phyloP scores from a whole-genome alignment of 768 basidiomycete species.

The Glaciozyma antarctica region DNA sequence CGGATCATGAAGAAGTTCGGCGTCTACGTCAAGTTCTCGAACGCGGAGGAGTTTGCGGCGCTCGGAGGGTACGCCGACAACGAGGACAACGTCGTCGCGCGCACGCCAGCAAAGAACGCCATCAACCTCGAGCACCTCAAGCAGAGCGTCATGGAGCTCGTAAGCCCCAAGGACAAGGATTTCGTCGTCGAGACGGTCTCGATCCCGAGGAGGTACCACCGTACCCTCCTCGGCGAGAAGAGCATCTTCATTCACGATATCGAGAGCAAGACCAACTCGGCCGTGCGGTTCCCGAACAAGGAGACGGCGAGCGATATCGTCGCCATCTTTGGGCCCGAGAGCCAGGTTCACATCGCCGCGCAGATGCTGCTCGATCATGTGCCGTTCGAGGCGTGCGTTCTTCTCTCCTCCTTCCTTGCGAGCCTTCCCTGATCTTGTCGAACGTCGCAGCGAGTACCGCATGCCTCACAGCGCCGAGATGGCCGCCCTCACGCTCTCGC shows the following conservation, averaged over 20 bases:
- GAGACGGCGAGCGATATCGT: constrained; percentile 90
- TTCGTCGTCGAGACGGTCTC: constrained; percentile 87
- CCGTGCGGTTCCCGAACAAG: constrained; percentile 79
- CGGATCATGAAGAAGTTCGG: constrained; percentile 99
- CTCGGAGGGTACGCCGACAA: constrained; percentile 93
- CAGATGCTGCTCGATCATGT: constrained; percentile 95
- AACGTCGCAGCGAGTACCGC: constrained; percentile 27
- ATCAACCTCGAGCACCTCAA: constrained; percentile 89
- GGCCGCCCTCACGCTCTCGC: constrained; percentile 58
- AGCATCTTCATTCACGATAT: constrained; percentile 95
- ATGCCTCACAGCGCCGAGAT: constrained; percentile 77
- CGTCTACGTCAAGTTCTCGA: constrained; percentile 99
- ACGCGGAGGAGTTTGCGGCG: constrained; percentile 90
- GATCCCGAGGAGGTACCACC: constrained; percentile 89
- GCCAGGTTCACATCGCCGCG: constrained; percentile 90
- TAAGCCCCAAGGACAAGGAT: constrained; percentile 97
- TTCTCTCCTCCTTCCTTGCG: background rate
- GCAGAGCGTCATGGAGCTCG: constrained; percentile 92
- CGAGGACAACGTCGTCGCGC: constrained; percentile 96
- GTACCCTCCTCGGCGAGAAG: constrained; percentile 89
- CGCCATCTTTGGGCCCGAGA: constrained; percentile 92
- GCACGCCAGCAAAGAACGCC: constrained; percentile 95
- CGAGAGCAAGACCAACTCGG: constrained; percentile 89
- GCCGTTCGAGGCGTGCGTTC: constrained; percentile 47
- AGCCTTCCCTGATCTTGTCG: too few species aligned